Evolutionary conservation across 352 stramenopile genomes (phyloP).

Genomic region (Phytophthora chlamydospora): DNA sequence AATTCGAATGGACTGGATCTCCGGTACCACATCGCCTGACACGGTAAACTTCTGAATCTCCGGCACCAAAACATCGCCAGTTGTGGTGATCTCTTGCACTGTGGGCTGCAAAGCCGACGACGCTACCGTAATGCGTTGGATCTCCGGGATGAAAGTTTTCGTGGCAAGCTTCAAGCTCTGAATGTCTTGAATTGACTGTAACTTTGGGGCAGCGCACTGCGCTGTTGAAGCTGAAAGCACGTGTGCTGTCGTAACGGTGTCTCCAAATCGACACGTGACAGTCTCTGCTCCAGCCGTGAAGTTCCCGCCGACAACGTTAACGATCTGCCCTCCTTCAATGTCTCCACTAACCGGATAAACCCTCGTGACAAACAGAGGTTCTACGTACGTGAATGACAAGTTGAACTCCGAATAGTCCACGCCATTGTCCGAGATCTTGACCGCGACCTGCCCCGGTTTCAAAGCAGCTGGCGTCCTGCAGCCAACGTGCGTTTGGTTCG

Average conservation of each 20-base stretch:
- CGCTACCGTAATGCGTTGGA: conserved; percentile 59
- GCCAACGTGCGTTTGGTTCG: conserved; percentile 58
- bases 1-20: conserved; percentile 51
- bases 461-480: conserved; percentile 56
- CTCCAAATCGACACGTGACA: conserved; percentile 89
- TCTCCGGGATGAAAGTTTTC: conserved; percentile 46
- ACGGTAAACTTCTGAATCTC: conserved; percentile 67
- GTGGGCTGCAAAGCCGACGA: conserved; percentile 46
- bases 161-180: conserved; percentile 76
- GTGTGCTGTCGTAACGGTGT: conserved; percentile 65
- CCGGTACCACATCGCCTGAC: conserved; percentile 36
- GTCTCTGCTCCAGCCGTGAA: conserved; percentile 54
- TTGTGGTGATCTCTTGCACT: conserved; percentile 46
- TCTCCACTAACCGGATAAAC: conserved; percentile 73
- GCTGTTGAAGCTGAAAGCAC: conserved; percentile 70
- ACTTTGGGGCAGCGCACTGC: conserved; percentile 65
- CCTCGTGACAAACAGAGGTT: conserved; percentile 50
- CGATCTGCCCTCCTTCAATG: conserved; percentile 57
- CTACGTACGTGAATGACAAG: conserved; percentile 61
- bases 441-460: conserved; percentile 35
- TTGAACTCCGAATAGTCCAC: conserved; percentile 59
- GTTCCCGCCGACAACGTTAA: conserved; percentile 64
- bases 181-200: conserved; percentile 80
- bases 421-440: conserved; percentile 62
- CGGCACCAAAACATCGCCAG: conserved; percentile 23